phyloP scores from a whole-genome alignment of 495 filamentous ascomycete genomes.

The Antarctomyces pellizariae region DNA sequence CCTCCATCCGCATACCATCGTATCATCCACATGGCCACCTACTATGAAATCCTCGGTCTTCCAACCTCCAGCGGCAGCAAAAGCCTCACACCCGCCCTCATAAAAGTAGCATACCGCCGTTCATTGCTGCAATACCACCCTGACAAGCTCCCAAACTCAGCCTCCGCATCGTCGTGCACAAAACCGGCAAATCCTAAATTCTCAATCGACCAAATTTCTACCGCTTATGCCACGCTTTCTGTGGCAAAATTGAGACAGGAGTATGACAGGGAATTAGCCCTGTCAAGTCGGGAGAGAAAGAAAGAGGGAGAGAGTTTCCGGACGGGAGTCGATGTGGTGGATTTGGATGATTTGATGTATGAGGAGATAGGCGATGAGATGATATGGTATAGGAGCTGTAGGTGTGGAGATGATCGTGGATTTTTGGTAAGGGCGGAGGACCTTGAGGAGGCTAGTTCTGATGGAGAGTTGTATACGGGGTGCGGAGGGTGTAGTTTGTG shows the following conservation, averaged over 20 bases:
- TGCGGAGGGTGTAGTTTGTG: conserved; percentile 68
- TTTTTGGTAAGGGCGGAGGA: conserved; percentile 47
- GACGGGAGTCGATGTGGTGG: conserved; percentile 55
- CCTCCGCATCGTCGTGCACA: conserved; percentile 3
- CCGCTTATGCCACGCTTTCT: conserved; percentile 49
- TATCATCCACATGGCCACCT: conserved; percentile 12
- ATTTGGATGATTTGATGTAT: conserved; percentile 52
- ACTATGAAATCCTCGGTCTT: conserved; percentile 31
- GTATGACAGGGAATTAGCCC: conserved; percentile 36
- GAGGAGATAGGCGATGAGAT: conserved; percentile 20
- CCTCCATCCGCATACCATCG: too few species aligned
- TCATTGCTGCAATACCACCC: conserved; percentile 63
- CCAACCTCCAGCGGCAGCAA: conserved; percentile 11
- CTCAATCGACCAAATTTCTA: conserved; percentile 57
- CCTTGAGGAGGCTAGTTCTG: conserved; percentile 32
- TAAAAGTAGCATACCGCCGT: conserved; percentile 59
- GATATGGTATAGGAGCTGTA: conserved; percentile 45
- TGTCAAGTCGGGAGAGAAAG: conserved; percentile 11
- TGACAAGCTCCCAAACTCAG: conserved; percentile 29
- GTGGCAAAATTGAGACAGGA: conserved; percentile 29
- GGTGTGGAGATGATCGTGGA: conserved; percentile 57
- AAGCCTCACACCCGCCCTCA: conserved; percentile 11
- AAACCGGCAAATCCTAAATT: conserved; percentile 9
- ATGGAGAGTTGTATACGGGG: conserved; percentile 47
- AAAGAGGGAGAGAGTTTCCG: conserved; percentile 20